Evolutionary conservation across 306 rosid genomes (phyloP), one percentile per base, ranked within the genome.

Genomic region (Pterocarpus santalinus): DNA sequence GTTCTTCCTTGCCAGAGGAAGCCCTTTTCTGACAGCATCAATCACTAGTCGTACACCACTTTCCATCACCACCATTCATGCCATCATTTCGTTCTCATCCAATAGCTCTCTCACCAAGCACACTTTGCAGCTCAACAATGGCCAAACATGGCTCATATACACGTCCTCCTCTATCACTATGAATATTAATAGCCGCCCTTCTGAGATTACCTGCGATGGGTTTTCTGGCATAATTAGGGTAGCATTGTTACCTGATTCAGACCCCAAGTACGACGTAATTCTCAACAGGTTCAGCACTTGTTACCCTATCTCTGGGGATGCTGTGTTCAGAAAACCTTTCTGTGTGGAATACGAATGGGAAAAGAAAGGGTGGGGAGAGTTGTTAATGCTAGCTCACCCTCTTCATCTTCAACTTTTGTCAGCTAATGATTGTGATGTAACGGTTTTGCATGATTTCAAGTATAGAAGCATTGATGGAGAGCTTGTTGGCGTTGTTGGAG

Each of bases 341-440:
- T 62, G 73, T 52, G 85, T 92, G 71, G 91, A 88, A 69, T 95
- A 95, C 41, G 87, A 73, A 71, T 95, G 94, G 94, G 88, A 85
- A 72, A 92, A 80, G 89, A 90, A 80, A 72, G 94, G 95, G 4
- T 87, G 90, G 87, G 97, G 97, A 0, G 92, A 91, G 68, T 77
- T 95, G 91, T 81, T 95, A 44, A 88, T 95, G 84, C 90, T 95
- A 1, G 97, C 99, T n/a, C 97, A 95, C 64, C 99, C 97, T 80
- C 90, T 95, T 17, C 99, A 92, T 84, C 83, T 89, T 44, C 76
- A 84, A 34, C 91, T 95, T 7, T 63, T 95, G 10, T 35, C 85
- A 11, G 8, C 73, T 58, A 81, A 0, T n/a, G 89, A 69, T 34
- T 75, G 70, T 62, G 73, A 84, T 65, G 83, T 75, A 1, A 81